Conservation (phyloP, 1,284 basidiomycete species). For the Trichosporon faecale region DNA sequence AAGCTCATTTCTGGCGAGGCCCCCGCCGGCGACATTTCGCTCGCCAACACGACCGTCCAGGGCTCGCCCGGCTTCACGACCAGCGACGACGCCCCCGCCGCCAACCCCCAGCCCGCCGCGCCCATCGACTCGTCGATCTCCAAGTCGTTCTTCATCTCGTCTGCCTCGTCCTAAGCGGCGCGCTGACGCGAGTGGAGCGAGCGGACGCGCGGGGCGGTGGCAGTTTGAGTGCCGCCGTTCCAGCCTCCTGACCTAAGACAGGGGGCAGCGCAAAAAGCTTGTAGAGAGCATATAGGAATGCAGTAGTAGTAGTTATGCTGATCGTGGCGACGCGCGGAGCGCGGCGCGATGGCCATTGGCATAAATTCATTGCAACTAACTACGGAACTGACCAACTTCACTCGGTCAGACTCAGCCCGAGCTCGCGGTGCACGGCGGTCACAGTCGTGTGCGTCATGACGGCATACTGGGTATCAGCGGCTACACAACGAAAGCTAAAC, state of each 20-base stretch:
- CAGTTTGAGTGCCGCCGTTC: neutral
- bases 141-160: constrained; percentile 57
- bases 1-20: constrained; percentile 79
- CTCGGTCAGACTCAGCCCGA: constrained; percentile 42
- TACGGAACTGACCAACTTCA: neutral
- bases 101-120: constrained; percentile 75
- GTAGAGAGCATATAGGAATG: constrained; percentile 12
- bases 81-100: constrained; percentile 66
- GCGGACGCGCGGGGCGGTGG: neutral
- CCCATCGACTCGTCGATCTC: constrained; percentile 78
- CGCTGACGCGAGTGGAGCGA: neutral
- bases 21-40: constrained; percentile 67
- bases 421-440: constrained; percentile 41
- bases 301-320: neutral
- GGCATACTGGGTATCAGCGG: constrained; percentile 42
- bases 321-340: neutral
- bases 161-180: constrained; percentile 65
- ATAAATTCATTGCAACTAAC: neutral
- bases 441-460: constrained; percentile 39
- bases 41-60: constrained; percentile 63
- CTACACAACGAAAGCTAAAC: too few relatives aligned
- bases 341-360: too few relatives aligned
- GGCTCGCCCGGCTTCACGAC: constrained; percentile 70
- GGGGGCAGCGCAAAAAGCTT: neutral
- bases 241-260: neutral